A percentile compares a stretch with the other conserved stretches of the same genome.
These are phyloP conservation scores for Citropsis articulata DNA, from an alignment of 345 rosid genomes.

Conservation along the genomic window DNA sequence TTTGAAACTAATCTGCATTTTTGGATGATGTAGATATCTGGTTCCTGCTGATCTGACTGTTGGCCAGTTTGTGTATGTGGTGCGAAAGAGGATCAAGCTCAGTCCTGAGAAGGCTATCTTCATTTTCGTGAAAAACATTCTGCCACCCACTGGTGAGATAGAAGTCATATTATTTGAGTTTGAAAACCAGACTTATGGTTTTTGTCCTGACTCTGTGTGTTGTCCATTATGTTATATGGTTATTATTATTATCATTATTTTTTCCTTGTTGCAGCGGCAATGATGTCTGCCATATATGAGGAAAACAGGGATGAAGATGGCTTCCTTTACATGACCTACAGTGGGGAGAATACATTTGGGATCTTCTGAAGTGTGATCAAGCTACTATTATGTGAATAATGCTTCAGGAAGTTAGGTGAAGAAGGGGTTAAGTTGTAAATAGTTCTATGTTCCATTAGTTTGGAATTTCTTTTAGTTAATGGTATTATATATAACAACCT, in stretches of 20 bases:
- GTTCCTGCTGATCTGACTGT: slow-evolving; percentile 88
- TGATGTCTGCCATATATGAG: slow-evolving; percentile 94
- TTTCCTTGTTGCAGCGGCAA: slow-evolving; percentile 52
- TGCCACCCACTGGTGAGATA: slow-evolving; percentile 68
- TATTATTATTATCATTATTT: no score
- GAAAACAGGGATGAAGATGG: slow-evolving; percentile 98
- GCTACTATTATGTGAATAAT: slow-evolving; percentile 14
- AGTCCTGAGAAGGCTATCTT: slow-evolving; percentile 88
- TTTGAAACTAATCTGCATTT: background rate
- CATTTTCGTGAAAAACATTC: slow-evolving; percentile 68
- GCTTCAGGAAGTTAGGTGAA: background rate
- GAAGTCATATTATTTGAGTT: background rate
- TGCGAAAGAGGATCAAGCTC: slow-evolving; percentile 87
- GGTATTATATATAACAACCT: background rate
- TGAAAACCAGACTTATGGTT: background rate
- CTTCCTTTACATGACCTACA: slow-evolving; percentile 97
- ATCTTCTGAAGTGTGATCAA: slow-evolving; percentile 24
- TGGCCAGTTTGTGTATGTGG: slow-evolving; percentile 82
- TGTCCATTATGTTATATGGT: background rate
- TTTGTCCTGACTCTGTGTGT: background rate
- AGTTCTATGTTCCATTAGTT: slow-evolving; percentile 6
- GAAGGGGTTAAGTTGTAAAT: slow-evolving; percentile 33
- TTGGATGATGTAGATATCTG: slow-evolving; percentile 47
- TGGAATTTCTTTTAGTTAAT: slow-evolving; percentile 5
- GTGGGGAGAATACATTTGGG: slow-evolving; percentile 98